Base-by-base conservation (phyloP, 73 alveolate species). In the Durusdinium trenchii region DNA sequence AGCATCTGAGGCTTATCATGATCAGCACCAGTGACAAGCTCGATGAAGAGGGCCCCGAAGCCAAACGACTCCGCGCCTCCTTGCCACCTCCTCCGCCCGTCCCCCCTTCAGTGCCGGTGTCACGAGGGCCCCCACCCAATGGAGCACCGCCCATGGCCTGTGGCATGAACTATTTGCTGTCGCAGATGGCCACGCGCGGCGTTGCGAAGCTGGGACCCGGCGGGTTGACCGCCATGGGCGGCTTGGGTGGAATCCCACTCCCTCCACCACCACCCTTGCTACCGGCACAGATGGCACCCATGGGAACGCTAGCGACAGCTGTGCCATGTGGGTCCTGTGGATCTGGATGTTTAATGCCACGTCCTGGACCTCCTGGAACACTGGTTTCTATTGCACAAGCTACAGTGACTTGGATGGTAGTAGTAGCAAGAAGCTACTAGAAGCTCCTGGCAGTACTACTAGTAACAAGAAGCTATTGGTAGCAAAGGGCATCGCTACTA, bases 161-260 rank as follows among this genome's bases (percentile, higher is more conserved):
- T 32, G 96, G 96, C 67, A 89, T 64, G 71, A 75, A 35, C 30
- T 84, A 69, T 7, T 16, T 89, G 40, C 75, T 89, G 69, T 18
- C 86, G 10, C 96, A 89, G 50, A 89, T 89, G 96, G 85, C 96
- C 14, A 85, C 96, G 26, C 61, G 96, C 1, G 96, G 96, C 40
- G 96, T 89, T 6, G 82, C 96, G 50, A 89, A 89, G 51, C 60
- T 83, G 26, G 54, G 57, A 9, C 90, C 90, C 26, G 90, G 90
- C 69, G 69, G 30, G 48, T 45, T 61, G 90, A 23, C 73, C 18
- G 30, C n/a, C 1, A 60, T 23, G 73, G n/a, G n/a, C n/a, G n/a
- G n/a, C n/a, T n/a, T n/a, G n/a, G n/a, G n/a, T n/a, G n/a, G n/a
- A n/a, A n/a, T n/a, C n/a, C n/a, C n/a, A n/a, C n/a, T n/a, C n/a